Conservation (phyloP, 192 early-diverging fungal species). For the Gonapodya prolifera region DNA sequence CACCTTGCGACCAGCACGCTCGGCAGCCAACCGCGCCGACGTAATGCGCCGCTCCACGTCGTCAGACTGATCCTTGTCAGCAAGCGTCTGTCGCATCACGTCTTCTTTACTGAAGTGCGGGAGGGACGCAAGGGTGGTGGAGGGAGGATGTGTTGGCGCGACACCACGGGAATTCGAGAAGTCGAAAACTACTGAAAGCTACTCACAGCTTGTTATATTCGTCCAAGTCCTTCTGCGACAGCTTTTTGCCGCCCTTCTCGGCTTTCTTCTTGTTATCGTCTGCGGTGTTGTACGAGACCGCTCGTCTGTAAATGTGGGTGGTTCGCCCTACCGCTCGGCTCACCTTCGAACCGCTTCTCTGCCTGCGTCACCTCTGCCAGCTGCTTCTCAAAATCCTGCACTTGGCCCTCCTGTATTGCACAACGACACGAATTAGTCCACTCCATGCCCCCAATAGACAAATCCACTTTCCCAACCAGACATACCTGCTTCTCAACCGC, state of each 20-base stretch:
- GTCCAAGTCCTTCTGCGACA: constrained; percentile 25
- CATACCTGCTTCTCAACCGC: constrained; percentile 25
- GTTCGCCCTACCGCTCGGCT: neutral
- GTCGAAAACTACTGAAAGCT: constrained; percentile 9
- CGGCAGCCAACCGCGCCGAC: neutral
- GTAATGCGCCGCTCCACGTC: constrained; percentile 43
- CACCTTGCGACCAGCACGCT: constrained; percentile 6
- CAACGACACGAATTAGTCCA: neutral
- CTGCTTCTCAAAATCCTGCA: neutral
- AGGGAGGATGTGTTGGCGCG: neutral
- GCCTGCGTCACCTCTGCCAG: neutral
- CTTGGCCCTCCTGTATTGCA: neutral
- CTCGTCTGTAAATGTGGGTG: neutral
- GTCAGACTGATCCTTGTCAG: constrained; percentile 54
- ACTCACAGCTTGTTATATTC: constrained; percentile 37
- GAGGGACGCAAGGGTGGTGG: neutral
- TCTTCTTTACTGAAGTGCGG: constrained; percentile 59
- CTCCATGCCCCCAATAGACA: neutral
- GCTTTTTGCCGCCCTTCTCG: constrained; percentile 14
- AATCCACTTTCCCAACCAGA: neutral
- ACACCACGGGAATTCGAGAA: neutral
- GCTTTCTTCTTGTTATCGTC: constrained; percentile 15
- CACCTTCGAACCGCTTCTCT: neutral
- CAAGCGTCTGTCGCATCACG: constrained; percentile 47
- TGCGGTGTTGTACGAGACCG: neutral